phyloP scores from a whole-genome alignment of 2,329 filamentous ascomycete species.

The Penicillium sp. region DNA sequence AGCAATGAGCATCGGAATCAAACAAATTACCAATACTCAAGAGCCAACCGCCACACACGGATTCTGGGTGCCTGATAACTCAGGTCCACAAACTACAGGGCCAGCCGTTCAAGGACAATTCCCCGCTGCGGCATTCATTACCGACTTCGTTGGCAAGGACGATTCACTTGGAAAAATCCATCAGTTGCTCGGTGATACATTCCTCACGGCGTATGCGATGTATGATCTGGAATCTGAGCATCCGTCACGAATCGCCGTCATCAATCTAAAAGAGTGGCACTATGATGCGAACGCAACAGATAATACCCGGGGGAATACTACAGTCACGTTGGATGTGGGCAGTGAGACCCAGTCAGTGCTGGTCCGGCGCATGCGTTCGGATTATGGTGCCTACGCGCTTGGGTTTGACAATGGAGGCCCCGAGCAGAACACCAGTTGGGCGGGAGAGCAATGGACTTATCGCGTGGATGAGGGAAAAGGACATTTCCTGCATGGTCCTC shows the following conservation, averaged over 20 bases:
- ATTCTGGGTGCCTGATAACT: conserved; percentile 17
- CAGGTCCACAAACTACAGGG: conserved; percentile 4
- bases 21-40: conserved; percentile 17
- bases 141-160: conserved; percentile 20
- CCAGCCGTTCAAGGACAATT: conserved; percentile 20
- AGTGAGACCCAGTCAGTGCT: neutral
- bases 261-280: conserved; percentile 9
- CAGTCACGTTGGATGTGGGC: neutral
- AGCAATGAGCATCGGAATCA: conserved; percentile 16
- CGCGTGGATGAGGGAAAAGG: conserved; percentile 18
- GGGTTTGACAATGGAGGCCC: conserved; percentile 27
- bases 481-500: neutral
- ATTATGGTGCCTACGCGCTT: conserved; percentile 13
- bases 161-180: conserved; percentile 6
- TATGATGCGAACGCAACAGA: neutral
- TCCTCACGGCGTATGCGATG: conserved; percentile 11
- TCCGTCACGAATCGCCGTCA: conserved; percentile 2
- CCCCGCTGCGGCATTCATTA: conserved; percentile 15
- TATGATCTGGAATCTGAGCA: conserved; percentile 1
- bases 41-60: conserved; percentile 15
- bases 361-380: conserved; percentile 14
- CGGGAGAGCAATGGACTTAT: conserved; percentile 24
- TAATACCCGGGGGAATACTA: neutral
- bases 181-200: neutral
- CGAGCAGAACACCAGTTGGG: conserved; percentile 30